Evolutionary conservation across 78 protist species (phyloP).

Genomic region (Dictyostelium capitatum): DNA sequence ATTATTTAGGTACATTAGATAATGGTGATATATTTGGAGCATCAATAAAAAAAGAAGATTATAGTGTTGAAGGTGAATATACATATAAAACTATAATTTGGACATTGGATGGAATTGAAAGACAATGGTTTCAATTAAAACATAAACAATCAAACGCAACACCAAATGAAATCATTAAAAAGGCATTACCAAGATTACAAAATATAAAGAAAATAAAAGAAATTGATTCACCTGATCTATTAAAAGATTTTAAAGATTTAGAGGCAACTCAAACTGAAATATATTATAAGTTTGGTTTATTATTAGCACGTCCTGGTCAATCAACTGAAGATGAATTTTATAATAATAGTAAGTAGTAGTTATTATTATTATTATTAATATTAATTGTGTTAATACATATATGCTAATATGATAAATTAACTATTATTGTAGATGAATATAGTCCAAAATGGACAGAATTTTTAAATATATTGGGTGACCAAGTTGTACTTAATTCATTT

Average conservation of each 20-base stretch:
- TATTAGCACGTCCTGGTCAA: conserved; percentile 64
- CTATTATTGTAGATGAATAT: no score
- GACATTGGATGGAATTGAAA: conserved; percentile 46
- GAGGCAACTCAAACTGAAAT: conserved; percentile 60
- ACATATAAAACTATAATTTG: conserved; percentile 53
- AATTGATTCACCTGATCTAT: conserved; percentile 28
- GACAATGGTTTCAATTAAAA: conserved; percentile 58
- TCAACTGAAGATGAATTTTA: conserved; percentile 73
- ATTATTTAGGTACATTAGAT: conserved; percentile 55
- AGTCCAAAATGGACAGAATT: conserved; percentile 42
- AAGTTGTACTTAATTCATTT: conserved; percentile 43
- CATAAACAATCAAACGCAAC: not conserved
- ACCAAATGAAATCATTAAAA: conserved; percentile 39
- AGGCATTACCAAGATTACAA: conserved; percentile 32
- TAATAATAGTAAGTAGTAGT: conserved; percentile 10
- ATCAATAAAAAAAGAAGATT: conserved; percentile 37
- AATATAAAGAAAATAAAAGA: conserved; percentile 55
- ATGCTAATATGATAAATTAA: no score
- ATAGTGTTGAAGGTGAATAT: conserved; percentile 20
- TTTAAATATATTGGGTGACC: conserved; percentile 58
- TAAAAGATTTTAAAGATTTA: conserved; percentile 63
- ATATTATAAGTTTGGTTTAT: conserved; percentile 73
- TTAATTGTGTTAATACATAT: no score
- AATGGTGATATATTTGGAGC: conserved; percentile 58
- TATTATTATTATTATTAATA: no score